phyloP scores from a whole-genome alignment of 768 basidiomycete species.

The Suillus variegatus region DNA sequence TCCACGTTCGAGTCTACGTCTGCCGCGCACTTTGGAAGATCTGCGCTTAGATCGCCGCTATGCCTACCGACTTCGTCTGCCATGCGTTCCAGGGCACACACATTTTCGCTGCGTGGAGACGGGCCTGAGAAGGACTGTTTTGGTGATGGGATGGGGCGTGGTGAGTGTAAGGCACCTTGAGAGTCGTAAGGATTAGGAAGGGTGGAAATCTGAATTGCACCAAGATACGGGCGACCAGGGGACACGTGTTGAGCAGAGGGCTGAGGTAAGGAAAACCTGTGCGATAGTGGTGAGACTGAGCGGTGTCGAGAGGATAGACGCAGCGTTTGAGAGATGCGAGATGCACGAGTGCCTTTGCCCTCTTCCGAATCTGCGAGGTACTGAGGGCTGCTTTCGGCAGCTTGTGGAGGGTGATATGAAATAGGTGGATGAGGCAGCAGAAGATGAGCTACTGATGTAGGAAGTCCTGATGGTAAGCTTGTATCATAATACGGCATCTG shows the following conservation, averaged over 20 bases:
- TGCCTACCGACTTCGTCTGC: constrained; percentile 54
- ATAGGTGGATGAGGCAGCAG: constrained; percentile 32
- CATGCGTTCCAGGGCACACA: constrained; percentile 72
- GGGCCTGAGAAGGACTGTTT: constrained; percentile 46
- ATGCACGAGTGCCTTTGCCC: constrained; percentile 62
- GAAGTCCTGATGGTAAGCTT: constrained; percentile 37
- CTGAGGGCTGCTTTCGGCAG: constrained; percentile 15
- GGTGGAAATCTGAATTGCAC: constrained; percentile 24
- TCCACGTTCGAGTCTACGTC: constrained; percentile 33
- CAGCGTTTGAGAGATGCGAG: constrained; percentile 60
- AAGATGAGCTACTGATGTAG: constrained; percentile 29
- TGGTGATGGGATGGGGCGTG: constrained; percentile 69
- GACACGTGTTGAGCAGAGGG: constrained; percentile 14
- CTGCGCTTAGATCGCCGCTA: constrained; percentile 27
- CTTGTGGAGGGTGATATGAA: constrained; percentile 21
- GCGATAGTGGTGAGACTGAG: constrained; percentile 63
- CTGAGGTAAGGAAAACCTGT: constrained; percentile 47
- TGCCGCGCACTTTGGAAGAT: constrained; percentile 24
- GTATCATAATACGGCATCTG: constrained; percentile 32
- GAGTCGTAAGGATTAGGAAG: constrained; percentile 33
- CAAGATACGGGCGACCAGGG: constrained; percentile 17
- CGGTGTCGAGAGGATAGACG: constrained; percentile 56
- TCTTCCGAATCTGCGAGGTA: constrained; percentile 45
- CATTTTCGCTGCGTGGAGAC: constrained; percentile 40
- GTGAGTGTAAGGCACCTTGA: constrained; percentile 54